These are phyloP conservation scores for Piedraia hortae DNA, from an alignment of 2,329 filamentous ascomycete species.

Conservation along the genomic window DNA sequence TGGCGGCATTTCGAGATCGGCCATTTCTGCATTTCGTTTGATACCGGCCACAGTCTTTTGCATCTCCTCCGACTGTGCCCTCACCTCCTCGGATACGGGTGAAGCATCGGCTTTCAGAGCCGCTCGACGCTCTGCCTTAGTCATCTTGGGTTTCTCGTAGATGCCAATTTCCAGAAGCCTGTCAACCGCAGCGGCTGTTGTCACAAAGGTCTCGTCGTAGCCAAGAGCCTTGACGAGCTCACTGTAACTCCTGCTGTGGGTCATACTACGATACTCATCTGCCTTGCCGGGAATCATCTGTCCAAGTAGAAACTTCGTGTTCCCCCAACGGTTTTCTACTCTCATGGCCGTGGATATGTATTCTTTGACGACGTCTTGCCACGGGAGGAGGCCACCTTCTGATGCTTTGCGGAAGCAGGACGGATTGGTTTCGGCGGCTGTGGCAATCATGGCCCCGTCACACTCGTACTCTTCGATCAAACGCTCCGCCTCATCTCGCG, in stretches of 20 bases:
- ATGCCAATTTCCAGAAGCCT: conserved; percentile 26
- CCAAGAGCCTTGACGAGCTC: conserved; percentile 38
- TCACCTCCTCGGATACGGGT: conserved; percentile 4
- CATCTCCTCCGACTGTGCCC: conserved; percentile 1
- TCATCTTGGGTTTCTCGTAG: conserved; percentile 21
- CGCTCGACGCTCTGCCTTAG: conserved; percentile 19
- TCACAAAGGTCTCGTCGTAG: conserved; percentile 30
- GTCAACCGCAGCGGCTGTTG: conserved; percentile 39
- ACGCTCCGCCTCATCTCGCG: conserved; percentile 39
- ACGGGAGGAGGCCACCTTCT: conserved; percentile 43
- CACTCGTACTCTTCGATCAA: conserved; percentile 57
- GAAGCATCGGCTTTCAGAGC: conserved; percentile 11
- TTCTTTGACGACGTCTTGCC: conserved; percentile 48
- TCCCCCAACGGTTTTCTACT: conserved; percentile 64
- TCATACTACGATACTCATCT: conserved; percentile 32
- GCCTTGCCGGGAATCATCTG: conserved; percentile 68
- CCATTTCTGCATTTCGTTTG: conserved; percentile 8
- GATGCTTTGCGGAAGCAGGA: conserved; percentile 50
- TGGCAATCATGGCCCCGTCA: conserved; percentile 93
- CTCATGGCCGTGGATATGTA: conserved; percentile 49
- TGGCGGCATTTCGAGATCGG: conserved; percentile 7
- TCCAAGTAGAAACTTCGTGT: conserved; percentile 73
- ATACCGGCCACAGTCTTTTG: conserved; percentile 5
- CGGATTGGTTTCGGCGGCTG: conserved; percentile 68
- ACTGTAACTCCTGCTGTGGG: conserved; percentile 39